phyloP scores from a whole-genome alignment of 2,329 filamentous ascomycete genomes.

The Emergomyces orientalis region DNA sequence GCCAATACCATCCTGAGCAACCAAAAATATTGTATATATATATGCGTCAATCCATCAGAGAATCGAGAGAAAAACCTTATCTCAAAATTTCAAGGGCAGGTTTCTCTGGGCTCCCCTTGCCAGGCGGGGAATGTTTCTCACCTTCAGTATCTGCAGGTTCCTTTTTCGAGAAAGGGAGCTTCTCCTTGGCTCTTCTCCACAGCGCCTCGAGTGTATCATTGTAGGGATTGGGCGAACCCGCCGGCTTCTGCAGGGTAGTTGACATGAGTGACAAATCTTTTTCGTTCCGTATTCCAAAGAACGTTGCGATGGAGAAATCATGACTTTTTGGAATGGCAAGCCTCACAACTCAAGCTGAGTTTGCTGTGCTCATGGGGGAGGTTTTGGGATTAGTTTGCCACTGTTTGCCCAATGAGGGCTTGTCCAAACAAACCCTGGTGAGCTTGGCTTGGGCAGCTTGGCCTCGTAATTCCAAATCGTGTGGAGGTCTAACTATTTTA shows the following conservation, averaged over 20 bases:
- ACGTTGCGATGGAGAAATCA: neutral
- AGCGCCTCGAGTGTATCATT: slow-evolving; percentile 13
- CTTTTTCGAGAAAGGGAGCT: slow-evolving; percentile 13
- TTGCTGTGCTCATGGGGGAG: neutral
- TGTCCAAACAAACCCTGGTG: neutral
- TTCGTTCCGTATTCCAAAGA: neutral
- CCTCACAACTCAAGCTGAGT: neutral
- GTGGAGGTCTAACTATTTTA: neutral
- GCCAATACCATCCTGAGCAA: neutral
- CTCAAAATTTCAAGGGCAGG: no score
- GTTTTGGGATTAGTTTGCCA: neutral
- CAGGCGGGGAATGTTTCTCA: no score
- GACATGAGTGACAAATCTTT: neutral
- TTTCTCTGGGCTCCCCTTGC: no score
- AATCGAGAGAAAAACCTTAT: no score
- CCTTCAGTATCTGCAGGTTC: slow-evolving; percentile 10
- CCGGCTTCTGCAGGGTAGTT: neutral
- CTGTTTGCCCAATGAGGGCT: neutral
- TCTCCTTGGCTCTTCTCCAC: slow-evolving; percentile 15
- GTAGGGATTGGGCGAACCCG: slow-evolving; percentile 2
- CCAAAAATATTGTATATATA: neutral
- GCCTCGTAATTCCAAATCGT: neutral
- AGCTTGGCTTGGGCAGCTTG: neutral
- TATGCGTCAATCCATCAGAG: no score
- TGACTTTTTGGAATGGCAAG: neutral